These are phyloP conservation scores for Entomortierella lignicola DNA, from an alignment of 192 early-diverging fungal species.

Conservation along the genomic window DNA sequence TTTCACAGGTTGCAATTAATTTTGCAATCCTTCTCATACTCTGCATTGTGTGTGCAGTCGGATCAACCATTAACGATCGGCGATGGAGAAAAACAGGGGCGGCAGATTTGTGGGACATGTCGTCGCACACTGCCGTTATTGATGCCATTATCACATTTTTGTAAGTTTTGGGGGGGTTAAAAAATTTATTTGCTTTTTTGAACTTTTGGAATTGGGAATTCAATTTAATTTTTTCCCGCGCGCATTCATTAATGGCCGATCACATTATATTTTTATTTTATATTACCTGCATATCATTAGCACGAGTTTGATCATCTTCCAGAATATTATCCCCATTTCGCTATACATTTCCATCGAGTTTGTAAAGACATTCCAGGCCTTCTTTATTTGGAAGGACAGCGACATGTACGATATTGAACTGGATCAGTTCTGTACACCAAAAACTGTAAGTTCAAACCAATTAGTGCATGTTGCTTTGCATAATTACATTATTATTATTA, in stretches of 20 bases:
- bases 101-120: constrained; percentile 15
- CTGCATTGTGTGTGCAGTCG: constrained; percentile 52
- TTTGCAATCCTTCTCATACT: constrained; percentile 54
- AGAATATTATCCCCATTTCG: constrained; percentile 97
- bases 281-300: constrained; percentile 54
- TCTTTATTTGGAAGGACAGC: constrained; percentile 91
- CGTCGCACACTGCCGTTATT: constrained; percentile 6
- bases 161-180: no score
- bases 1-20: constrained; percentile 52
- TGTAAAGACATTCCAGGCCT: constrained; percentile 90
- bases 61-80: constrained; percentile 37
- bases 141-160: constrained; percentile 54
- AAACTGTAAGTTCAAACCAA: constrained; percentile 69
- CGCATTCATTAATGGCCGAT: background rate
- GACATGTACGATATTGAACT: constrained; percentile 85
- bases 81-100: constrained; percentile 15
- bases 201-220: no score
- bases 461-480: no score
- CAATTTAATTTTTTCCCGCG: no score
- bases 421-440: constrained; percentile 70
- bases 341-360: constrained; percentile 95
- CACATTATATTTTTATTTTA: background rate
- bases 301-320: constrained; percentile 92
- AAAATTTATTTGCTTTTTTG: no score
- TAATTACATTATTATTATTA: constrained; percentile 1